A percentile compares a stretch with the other conserved stretches of the same genome.
phyloP scores from a whole-genome alignment of 2,329 filamentous ascomycete genomes.

The Hypoxylon sp. region DNA sequence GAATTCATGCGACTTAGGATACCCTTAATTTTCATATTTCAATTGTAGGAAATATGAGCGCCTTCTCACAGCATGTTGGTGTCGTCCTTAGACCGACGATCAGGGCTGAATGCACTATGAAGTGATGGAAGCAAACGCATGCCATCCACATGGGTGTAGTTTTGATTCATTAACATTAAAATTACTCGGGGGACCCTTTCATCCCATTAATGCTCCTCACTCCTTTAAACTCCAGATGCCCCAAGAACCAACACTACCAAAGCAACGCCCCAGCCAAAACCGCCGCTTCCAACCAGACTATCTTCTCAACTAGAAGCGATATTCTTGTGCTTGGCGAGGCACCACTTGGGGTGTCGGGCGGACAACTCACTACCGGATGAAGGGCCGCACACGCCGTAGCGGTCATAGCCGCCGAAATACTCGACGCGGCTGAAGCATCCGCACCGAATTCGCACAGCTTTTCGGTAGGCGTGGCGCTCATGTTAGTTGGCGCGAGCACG shows the following conservation, averaged over 20 bases:
- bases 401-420: not conserved
- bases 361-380: not conserved
- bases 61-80: not conserved
- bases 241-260: no score
- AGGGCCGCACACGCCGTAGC: not conserved
- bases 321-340: not conserved
- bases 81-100: not conserved
- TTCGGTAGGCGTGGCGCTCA: not conserved
- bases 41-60: not conserved
- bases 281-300: no score
- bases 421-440: conserved; percentile 1
- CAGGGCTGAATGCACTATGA: no score
- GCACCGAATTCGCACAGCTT: not conserved
- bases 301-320: no score
- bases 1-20: conserved; percentile 30
- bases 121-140: not conserved
- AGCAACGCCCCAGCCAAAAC: no score
- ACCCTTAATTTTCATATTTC: conserved; percentile 31
- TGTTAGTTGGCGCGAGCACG: not conserved
- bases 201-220: no score
- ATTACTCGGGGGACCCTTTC: no score
- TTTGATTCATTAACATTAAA: no score
- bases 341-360: not conserved
- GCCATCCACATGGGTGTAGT: no score
- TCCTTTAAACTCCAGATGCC: no score